These are phyloP conservation scores for Colletotrichum liaoningense DNA, from an alignment of 2,329 filamentous ascomycete species.

Conservation along the genomic window DNA sequence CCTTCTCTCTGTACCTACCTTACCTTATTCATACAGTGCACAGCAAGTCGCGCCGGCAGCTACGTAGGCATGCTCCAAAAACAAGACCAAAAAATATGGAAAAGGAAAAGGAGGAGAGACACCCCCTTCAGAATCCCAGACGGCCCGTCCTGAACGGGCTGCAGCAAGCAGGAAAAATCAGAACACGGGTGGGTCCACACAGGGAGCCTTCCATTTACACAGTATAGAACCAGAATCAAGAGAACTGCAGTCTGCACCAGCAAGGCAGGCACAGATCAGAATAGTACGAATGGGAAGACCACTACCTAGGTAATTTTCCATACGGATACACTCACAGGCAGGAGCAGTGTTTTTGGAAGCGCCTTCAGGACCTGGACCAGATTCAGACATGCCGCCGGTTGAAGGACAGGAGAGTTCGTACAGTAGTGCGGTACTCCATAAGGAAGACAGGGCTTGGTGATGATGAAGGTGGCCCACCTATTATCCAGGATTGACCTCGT, in stretches of 20 bases:
- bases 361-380: not conserved
- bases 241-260: not conserved
- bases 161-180: slow-evolving; percentile 13
- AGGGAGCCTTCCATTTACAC: not conserved
- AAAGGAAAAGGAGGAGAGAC: slow-evolving; percentile 28
- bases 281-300: no score
- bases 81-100: slow-evolving; percentile 22
- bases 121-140: not conserved
- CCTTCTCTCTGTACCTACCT: no score
- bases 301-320: no score
- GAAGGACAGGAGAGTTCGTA: not conserved
- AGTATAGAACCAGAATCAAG: not conserved
- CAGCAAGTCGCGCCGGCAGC: no score
- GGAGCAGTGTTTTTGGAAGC: not conserved
- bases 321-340: not conserved
- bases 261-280: no score
- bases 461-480: not conserved
- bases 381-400: not conserved
- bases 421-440: no score
- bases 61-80: not conserved
- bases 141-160: slow-evolving; percentile 20
- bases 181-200: not conserved
- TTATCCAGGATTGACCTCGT: slow-evolving; percentile 1
- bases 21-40: no score
- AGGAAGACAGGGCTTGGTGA: not conserved